A percentile compares a stretch with the other conserved stretches of the same genome.
These are phyloP conservation scores for Pseudocercospora fijiensis DNA, from an alignment of 2,329 filamentous ascomycete species.

Conservation along the genomic window DNA sequence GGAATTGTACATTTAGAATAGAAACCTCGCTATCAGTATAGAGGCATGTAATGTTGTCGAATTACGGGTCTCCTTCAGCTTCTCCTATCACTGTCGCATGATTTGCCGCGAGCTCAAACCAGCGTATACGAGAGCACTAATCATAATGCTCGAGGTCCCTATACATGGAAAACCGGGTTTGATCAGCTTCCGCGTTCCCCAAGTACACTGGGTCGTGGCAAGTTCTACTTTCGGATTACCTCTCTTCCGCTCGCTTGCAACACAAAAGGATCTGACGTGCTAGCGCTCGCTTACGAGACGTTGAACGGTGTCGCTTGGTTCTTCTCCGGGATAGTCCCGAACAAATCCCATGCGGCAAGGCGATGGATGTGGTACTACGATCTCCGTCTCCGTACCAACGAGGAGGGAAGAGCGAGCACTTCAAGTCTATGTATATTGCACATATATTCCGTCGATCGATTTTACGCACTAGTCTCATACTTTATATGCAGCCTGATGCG, in stretches of 20 bases:
- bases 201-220: not conserved
- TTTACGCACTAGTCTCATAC: constrained; percentile 10
- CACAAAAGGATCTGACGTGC: not conserved
- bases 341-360: not conserved
- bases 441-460: constrained; percentile 7
- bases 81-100: not conserved
- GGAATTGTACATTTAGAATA: not conserved
- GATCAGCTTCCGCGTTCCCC: not conserved
- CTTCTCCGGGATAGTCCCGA: not conserved
- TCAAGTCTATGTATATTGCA: too few species aligned
- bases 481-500: constrained; percentile 24
- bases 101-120: not conserved
- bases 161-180: not conserved
- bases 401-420: too few species aligned
- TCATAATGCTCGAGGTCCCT: too few species aligned
- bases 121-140: too few species aligned
- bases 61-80: not conserved
- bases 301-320: too few species aligned
- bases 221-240: not conserved
- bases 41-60: not conserved
- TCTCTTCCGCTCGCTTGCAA: not conserved
- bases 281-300: not conserved
- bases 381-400: not conserved
- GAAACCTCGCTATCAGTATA: constrained; percentile 11
- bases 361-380: not conserved